Conservation (phyloP, 768 basidiomycete species). For the Clavaria fumosa region DNA sequence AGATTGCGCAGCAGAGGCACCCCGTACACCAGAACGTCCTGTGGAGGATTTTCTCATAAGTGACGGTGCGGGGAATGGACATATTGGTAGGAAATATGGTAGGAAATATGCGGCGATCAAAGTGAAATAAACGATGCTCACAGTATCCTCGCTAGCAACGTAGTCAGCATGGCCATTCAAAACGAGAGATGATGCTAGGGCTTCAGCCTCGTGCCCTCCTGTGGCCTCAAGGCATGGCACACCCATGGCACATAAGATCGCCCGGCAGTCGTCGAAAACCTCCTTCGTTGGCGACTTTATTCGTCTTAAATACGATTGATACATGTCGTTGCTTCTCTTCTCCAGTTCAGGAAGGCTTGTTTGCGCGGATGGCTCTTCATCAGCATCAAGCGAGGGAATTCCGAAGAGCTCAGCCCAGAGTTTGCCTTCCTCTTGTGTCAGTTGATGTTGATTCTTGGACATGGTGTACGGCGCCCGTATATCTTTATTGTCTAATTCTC, state of each 20-base stretch:
- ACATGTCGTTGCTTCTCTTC: conserved; percentile 39
- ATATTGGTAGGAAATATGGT: conserved; percentile 6
- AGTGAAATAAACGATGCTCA: conserved; percentile 21
- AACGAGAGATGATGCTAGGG: conserved; percentile 66
- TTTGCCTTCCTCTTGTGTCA: conserved; percentile 43
- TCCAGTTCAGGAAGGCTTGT: conserved; percentile 21
- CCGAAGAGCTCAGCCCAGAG: conserved; percentile 35
- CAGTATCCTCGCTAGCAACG: conserved; percentile 85
- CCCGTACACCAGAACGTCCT: conserved; percentile 76
- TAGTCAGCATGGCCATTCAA: conserved; percentile 65
- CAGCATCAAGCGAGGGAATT: conserved; percentile 6
- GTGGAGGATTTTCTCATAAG: conserved; percentile 1
- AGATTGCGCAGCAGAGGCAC: conserved; percentile 73
- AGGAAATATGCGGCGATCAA: too few species aligned
- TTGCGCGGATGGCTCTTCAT: conserved; percentile 5
- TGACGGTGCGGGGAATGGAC: background rate
- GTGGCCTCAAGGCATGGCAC: conserved; percentile 55
- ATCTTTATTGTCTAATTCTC: too few species aligned
- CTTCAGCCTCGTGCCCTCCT: conserved; percentile 73
- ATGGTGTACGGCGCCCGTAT: conserved; percentile 31
- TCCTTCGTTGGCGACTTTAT: conserved; percentile 41
- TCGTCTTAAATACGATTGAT: conserved; percentile 49
- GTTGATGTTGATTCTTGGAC: conserved; percentile 46
- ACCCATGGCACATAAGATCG: conserved; percentile 67
- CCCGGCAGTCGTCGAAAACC: conserved; percentile 58